Base-by-base conservation (phyloP, 2,329 filamentous ascomycete genomes). In the Ceratocystiopsis brevicomis region DNA sequence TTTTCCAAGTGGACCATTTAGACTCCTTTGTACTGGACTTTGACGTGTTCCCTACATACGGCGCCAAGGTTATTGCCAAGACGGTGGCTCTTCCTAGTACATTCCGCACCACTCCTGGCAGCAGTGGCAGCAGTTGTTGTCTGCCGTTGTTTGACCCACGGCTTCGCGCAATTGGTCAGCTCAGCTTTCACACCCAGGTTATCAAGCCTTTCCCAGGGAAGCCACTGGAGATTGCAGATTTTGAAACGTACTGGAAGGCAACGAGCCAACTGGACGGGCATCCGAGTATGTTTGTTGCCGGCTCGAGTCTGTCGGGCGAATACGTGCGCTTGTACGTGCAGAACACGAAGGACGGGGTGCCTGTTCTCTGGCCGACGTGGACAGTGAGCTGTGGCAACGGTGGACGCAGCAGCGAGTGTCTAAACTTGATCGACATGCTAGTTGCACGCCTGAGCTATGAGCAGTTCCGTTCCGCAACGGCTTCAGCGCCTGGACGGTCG, bases 221-320 rank as follows among this genome's bases (percentile, higher is more conserved):
- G 47, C 86, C 90, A 4, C 67, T 98, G 18, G 90, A 98, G 59
- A 95, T 98, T 47, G 93, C 90, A 1, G 87, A 96, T 55, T 98
- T 96, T 53, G 90, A 93, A 49, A 96, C 90, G 0, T 98, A 98
- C 60, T 98, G 90, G 90, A 98, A 96, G 61, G 88, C 88, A 0
- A 98, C 90, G 1, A 94, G 86, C 54, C 86, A 94, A 52, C 72
- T 90, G 40, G 85, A 94, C 57, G 78, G 83, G 41, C 82, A 86
- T 39, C 80, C 81, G 19, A 90, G 74, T 55, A 83, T 85, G 19
- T 75, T 96, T 19, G 84, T 98, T 16, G 96, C 88, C 0, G 90
- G 88, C 1, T 96, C 88, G 11, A 96, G 88, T 61, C 61, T 98
- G 44, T 92, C 85, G 3, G 90, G 90, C n/a, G 83, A 96, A 54